Evolutionary conservation across 805 yeast species (phyloP).

Genomic region (Hanseniaspora valbyensis): DNA sequence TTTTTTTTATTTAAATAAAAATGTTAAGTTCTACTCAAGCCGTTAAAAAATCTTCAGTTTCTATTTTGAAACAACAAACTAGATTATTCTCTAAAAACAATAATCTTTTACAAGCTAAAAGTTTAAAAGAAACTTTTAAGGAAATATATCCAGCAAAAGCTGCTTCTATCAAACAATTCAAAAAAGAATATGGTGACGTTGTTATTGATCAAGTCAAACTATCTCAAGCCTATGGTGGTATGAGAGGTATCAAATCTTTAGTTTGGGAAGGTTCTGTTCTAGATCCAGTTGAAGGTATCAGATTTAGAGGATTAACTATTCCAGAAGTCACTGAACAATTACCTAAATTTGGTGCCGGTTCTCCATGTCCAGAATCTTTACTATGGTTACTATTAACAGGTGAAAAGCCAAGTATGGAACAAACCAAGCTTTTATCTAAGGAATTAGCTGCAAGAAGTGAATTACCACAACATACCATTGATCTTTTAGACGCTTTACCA

Average conservation of each 20-base stretch:
- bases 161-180: slow-evolving; percentile 72
- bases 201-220: slow-evolving; percentile 61
- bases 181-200: slow-evolving; percentile 74
- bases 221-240: slow-evolving; percentile 83
- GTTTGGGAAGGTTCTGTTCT: slow-evolving; percentile 85
- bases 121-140: slow-evolving; percentile 89
- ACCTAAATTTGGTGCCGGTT: slow-evolving; percentile 67
- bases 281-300: slow-evolving; percentile 76
- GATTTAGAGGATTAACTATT: slow-evolving; percentile 75
- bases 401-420: slow-evolving; percentile 64
- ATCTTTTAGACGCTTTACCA: slow-evolving; percentile 63
- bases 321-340: slow-evolving; percentile 64
- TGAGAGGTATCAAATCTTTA: slow-evolving; percentile 76
- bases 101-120: slow-evolving; percentile 28
- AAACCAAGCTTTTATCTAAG: slow-evolving; percentile 57
- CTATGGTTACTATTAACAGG: slow-evolving; percentile 79
- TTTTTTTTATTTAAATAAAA: neutral
- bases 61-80: slow-evolving; percentile 7
- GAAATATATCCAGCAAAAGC: slow-evolving; percentile 84
- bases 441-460: slow-evolving; percentile 71
- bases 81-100: slow-evolving; percentile 9
- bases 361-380: slow-evolving; percentile 67
- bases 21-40: slow-evolving; percentile 14
- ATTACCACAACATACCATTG: slow-evolving; percentile 67
- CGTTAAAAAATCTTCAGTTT: neutral